Base-by-base conservation (phyloP, 108 stramenopile genomes). In the Epithemia pelagica region DNA sequence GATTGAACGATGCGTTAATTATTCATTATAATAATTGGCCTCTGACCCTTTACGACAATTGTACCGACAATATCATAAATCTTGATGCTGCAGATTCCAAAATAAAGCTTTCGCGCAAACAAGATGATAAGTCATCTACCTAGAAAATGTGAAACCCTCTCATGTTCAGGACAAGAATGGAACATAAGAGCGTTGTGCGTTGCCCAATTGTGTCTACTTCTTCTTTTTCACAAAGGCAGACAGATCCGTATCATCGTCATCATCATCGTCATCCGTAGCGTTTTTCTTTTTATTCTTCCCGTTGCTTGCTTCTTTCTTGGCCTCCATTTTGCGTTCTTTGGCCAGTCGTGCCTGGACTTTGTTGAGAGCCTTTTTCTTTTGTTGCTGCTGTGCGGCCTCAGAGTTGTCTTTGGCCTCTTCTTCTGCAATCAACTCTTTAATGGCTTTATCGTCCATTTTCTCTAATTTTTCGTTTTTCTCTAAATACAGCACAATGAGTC, bases 361-460 rank as follows among this genome's bases (percentile, higher is more conserved):
- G 20, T 59, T 37, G 46, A 46, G 27, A 27, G 71, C 77, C 72
- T 82, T 80, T 27, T 73, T 66, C 67, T 78, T 81, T 59, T 80
- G 67, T 51, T 74, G 61, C 61, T 71, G 37, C 37, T 56, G 62
- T 68, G 71, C 28, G 72, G 78, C 70, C 77, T 73, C 30, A 59
- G 61, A 26, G 67, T 63, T 2, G 30, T 58, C 63, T 52, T 55
- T 52, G 74, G 76, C 69, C 57, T 74, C 67, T 55, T 76, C 66
- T 59, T 81, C 64, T 10, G 65, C 72, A 1, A 62, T 77, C 52
- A 82, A 58, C 56, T 78, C 82, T 7, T 74, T 51, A 8, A 82
- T 75, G 0, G 74, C 58, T 31, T 63, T 73, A 2, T 75, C 82
- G 51, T 82, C 82, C 74, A 82, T 71, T 56, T 78, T 75, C 51